A percentile compares a stretch with the other conserved stretches of the same genome.
Conservation (phyloP, 495 filamentous ascomycete species). For the Lasiosphaeris hirsuta region DNA sequence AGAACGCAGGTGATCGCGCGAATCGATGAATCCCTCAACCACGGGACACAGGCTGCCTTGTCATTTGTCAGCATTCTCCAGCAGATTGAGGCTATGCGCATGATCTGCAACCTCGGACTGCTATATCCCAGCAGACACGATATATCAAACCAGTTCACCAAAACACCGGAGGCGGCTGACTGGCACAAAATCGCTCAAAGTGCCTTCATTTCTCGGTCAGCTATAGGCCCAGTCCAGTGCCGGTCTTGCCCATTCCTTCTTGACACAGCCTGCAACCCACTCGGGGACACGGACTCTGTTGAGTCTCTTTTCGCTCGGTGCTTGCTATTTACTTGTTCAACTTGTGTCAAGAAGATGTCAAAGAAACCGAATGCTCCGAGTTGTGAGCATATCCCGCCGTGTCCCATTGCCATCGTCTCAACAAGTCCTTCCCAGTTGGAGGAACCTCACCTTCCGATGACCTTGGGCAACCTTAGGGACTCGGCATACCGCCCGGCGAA, state of each 20-base stretch:
- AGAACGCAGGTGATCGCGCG: constrained; percentile 18
- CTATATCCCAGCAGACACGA: constrained; percentile 24
- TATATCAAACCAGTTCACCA: neutral
- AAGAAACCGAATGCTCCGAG: neutral
- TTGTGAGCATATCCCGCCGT: constrained; percentile 29
- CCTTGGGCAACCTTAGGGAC: neutral
- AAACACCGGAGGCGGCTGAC: neutral
- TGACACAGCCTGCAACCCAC: neutral
- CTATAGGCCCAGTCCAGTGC: constrained; percentile 12
- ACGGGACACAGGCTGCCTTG: neutral
- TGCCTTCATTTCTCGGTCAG: constrained; percentile 24
- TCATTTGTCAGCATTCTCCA: constrained; percentile 38
- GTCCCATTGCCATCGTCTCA: constrained; percentile 21
- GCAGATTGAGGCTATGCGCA: constrained; percentile 39
- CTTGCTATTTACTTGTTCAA: constrained; percentile 7
- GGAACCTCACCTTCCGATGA: constrained; percentile 1
- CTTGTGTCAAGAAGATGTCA: constrained; percentile 10
- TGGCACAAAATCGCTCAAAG: constrained; percentile 25
- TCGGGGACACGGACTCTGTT: neutral
- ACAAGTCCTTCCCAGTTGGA: constrained; percentile 4
- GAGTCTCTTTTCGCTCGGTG: constrained; percentile 5
- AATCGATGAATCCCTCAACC: constrained; percentile 22
- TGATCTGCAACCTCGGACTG: constrained; percentile 42
- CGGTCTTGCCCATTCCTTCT: neutral
- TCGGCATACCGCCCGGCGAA: constrained; percentile 22